phyloP scores from a whole-genome alignment of 2,329 filamentous ascomycete genomes.

The Epichloe scottii region DNA sequence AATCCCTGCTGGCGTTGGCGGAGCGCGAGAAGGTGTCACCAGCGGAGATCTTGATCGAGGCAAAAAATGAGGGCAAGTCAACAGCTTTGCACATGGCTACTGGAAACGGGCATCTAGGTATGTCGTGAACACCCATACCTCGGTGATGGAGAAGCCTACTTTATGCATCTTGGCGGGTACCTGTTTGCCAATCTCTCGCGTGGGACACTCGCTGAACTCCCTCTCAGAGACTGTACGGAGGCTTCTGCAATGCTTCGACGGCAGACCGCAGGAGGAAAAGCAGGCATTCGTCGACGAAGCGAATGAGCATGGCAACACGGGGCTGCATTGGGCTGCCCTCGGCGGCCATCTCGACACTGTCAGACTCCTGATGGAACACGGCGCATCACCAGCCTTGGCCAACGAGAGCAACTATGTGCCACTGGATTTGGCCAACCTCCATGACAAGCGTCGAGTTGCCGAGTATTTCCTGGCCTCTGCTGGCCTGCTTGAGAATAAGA shows the following conservation, averaged over 20 bases:
- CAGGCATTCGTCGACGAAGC: slow-evolving; percentile 49
- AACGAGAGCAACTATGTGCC: slow-evolving; percentile 79
- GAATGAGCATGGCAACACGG: slow-evolving; percentile 80
- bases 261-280: slow-evolving; percentile 27
- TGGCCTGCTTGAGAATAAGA: slow-evolving; percentile 33
- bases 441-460: slow-evolving; percentile 53
- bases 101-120: slow-evolving; percentile 78
- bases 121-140: slow-evolving; percentile 10
- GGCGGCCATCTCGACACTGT: slow-evolving; percentile 77
- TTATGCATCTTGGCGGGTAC: fast-evolving
- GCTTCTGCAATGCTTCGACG: slow-evolving; percentile 30
- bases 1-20: slow-evolving; percentile 45
- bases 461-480: slow-evolving; percentile 44
- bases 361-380: slow-evolving; percentile 61
- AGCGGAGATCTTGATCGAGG: slow-evolving; percentile 54
- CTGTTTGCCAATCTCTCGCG: not conserved
- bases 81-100: slow-evolving; percentile 86
- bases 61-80: slow-evolving; percentile 62
- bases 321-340: slow-evolving; percentile 85
- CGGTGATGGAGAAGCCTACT: not conserved
- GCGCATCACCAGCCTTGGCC: slow-evolving; percentile 63
- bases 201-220: not conserved
- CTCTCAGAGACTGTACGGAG: slow-evolving; percentile 30
- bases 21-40: slow-evolving; percentile 45
- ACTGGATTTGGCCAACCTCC: slow-evolving; percentile 60